Conservation (phyloP, 169 alveolate species). For the Sarcocystis neurona region DNA sequence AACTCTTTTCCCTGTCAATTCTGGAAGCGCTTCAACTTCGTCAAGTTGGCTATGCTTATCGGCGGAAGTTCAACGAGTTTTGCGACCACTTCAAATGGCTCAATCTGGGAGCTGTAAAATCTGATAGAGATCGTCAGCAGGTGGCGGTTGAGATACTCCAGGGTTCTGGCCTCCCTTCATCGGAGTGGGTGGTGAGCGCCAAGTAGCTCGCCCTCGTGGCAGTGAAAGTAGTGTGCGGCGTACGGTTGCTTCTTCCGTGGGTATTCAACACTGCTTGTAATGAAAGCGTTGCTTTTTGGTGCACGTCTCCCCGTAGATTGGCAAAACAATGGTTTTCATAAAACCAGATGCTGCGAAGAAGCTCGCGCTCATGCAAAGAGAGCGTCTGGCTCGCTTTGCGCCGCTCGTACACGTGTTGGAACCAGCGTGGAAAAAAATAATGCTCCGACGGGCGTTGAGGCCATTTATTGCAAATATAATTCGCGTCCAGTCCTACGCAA, state of each 20-base stretch:
- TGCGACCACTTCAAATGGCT: conserved; percentile 81
- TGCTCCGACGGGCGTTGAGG: not conserved
- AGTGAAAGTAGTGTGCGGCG: not conserved
- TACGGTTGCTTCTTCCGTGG: not conserved
- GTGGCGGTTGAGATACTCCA: conserved; percentile 74
- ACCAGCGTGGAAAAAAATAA: conserved; percentile 20
- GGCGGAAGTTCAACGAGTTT: conserved; percentile 79
- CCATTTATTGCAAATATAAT: not conserved
- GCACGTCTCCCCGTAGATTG: too few species aligned
- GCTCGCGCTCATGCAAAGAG: conserved; percentile 82
- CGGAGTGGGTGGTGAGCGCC: conserved; percentile 46
- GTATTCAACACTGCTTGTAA: not conserved
- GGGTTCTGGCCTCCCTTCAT: conserved; percentile 68
- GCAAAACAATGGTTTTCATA: conserved; percentile 88
- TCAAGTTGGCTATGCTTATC: conserved; percentile 83
- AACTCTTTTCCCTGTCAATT: conserved; percentile 86
- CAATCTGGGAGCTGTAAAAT: conserved; percentile 76
- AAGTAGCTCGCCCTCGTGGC: too few species aligned
- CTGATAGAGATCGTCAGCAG: conserved; percentile 69
- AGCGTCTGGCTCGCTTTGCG: conserved; percentile 80
- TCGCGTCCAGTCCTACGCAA: conserved; percentile 26
- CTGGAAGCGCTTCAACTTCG: conserved; percentile 86
- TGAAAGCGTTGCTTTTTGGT: too few species aligned
- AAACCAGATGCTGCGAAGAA: conserved; percentile 82
- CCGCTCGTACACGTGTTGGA: conserved; percentile 82